A percentile compares a stretch with the other conserved stretches of the same genome.
phyloP scores from a whole-genome alignment of 129 eudicot species.

The Ambrosia trifida region DNA sequence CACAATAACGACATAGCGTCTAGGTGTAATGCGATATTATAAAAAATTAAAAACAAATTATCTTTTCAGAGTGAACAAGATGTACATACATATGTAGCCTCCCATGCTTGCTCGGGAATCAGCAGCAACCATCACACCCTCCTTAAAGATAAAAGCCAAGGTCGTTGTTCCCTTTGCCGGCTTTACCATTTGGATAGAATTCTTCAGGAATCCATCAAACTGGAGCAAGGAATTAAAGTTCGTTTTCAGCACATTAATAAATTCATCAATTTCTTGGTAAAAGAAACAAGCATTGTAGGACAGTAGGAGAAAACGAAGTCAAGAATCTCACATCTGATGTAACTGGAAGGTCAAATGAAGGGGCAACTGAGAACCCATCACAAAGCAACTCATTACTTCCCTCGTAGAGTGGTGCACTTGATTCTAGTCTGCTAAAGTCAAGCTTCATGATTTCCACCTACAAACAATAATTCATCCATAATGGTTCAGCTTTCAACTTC shows the following conservation, averaged over 20 bases:
- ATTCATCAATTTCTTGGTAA: neutral
- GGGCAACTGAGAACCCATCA: conserved; percentile 54
- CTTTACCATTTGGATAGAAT: conserved; percentile 88
- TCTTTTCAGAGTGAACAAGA: neutral
- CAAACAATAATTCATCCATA: conserved; percentile 4
- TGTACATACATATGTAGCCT: conserved; percentile 78
- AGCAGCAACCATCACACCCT: conserved; percentile 97
- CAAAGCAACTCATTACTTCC: conserved; percentile 29
- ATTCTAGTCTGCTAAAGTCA: conserved; percentile 81
- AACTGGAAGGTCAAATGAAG: conserved; percentile 63
- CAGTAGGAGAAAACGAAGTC: neutral
- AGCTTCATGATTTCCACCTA: conserved; percentile 64
- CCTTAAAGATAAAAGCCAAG: conserved; percentile 86
- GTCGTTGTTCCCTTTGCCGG: conserved; percentile 96
- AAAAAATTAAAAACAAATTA: no score
- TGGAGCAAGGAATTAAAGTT: conserved; percentile 25
- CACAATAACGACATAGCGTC: no score
- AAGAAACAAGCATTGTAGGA: neutral
- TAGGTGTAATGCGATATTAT: no score
- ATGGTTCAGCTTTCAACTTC: conserved; percentile 1
- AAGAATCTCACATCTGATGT: conserved; percentile 64
- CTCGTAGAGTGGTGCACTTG: conserved; percentile 51
- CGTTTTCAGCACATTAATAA: conserved; percentile 4
- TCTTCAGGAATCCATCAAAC: conserved; percentile 95
- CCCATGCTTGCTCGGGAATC: conserved; percentile 99